Evolutionary conservation across 805 yeast genomes (phyloP).

Genomic region (Metschnikowia picachoensis): DNA sequence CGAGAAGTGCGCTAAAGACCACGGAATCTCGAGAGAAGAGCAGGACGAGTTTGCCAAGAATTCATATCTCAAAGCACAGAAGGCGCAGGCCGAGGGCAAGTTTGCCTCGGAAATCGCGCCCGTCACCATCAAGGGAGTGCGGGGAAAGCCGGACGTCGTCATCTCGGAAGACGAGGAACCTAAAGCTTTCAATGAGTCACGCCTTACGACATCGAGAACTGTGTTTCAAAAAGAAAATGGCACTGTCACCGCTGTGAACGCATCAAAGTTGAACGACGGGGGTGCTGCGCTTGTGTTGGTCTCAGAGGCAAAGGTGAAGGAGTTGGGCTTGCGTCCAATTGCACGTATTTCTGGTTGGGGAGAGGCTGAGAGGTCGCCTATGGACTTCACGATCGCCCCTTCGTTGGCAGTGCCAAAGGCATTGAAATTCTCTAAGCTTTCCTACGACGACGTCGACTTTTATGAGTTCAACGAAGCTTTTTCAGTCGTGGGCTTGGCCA

Average conservation of each 20-base stretch:
- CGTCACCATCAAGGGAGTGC: slow-evolving; percentile 78
- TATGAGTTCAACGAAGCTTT: slow-evolving; percentile 98
- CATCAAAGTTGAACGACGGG: slow-evolving; percentile 96
- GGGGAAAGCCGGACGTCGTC: slow-evolving; percentile 79
- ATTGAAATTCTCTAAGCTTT: slow-evolving; percentile 74
- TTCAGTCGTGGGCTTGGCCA: slow-evolving; percentile 93
- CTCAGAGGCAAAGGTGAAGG: slow-evolving; percentile 78
- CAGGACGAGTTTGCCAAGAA: slow-evolving; percentile 86
- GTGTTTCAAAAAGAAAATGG: slow-evolving; percentile 94
- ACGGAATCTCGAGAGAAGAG: slow-evolving; percentile 70
- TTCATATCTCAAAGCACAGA: slow-evolving; percentile 83
- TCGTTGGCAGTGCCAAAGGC: slow-evolving; percentile 95
- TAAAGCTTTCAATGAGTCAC: slow-evolving; percentile 70
- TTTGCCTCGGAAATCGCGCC: slow-evolving; percentile 82
- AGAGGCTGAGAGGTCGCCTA: slow-evolving; percentile 95
- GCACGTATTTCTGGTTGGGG: slow-evolving; percentile 94
- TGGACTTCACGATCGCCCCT: slow-evolving; percentile 96
- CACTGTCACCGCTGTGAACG: slow-evolving; percentile 95
- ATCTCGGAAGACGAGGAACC: slow-evolving; percentile 83
- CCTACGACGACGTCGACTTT: slow-evolving; percentile 69
- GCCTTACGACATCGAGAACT: slow-evolving; percentile 80
- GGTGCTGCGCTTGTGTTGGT: slow-evolving; percentile 92
- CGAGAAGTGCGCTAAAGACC: slow-evolving; percentile 90
- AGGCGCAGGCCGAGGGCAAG: slow-evolving; percentile 77
- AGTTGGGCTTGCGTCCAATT: slow-evolving; percentile 81